Evolutionary conservation across 2,329 filamentous ascomycete species (phyloP), one percentile per base, ranked within the genome.

Genomic region (Akanthomyces dipterigenus): DNA sequence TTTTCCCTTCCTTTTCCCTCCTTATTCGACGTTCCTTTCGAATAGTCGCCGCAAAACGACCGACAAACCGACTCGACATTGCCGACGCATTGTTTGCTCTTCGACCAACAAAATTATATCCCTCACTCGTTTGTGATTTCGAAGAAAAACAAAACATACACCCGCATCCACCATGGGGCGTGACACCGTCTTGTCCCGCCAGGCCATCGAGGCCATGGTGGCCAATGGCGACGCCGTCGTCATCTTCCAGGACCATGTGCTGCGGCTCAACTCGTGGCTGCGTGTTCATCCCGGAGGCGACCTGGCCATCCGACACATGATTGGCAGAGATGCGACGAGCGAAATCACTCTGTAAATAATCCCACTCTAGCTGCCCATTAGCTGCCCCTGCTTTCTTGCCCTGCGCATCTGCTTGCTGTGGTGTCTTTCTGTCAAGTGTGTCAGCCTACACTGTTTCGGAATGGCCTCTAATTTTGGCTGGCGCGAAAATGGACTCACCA

Each of bases 231-330:
- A 80, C 34, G 77, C 73, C 16, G 80, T 87, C 60, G 78, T 87
- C 65, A 79, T 87, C 60, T 80, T 78, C 65, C 78, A 86, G 50
- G 83, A 81, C 49, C 67, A 75, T 56, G 79, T 83, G 18, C 73
- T 87, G 65, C 76, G 77, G 61, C 78, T 87, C 42, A 81, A 85
- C 66, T 72, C 75, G 48, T 88, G 84, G 85, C 76, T 86, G 65
- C 70, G 79, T 60, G 78, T 73, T 61, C 85, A 87, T 66, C 85
- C 85, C 0, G 85, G 85, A 22, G 85, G 85, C 36, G 73, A 76
- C 16, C 72, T 87, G 28, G 81, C 83, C 22, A 84, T 87, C 63
- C 69, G 82, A 64, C 84, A 87, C 72, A 86, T 85, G 81, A 80
- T 85, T 4, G 82, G 82, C 60, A 77, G 76, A 70, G 82, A 85